Base-by-base conservation (phyloP, 805 yeast genomes). In the Priceomyces castillae region DNA sequence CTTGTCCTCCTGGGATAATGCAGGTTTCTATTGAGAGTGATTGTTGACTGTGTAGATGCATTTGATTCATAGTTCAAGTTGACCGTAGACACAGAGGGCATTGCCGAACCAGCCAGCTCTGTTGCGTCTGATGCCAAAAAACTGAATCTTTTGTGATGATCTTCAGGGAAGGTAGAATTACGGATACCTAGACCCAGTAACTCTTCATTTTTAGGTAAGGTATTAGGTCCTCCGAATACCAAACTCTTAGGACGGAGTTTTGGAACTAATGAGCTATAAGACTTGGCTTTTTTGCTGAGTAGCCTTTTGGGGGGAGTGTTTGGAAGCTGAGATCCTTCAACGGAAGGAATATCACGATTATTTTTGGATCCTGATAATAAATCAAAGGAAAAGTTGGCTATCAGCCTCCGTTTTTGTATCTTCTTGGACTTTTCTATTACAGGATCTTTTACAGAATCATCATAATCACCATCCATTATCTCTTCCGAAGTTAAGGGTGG, bases 401-500 rank as follows among this genome's bases (percentile, higher is more conserved):
- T 12, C 31, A 28, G 31, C 31, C 31, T 28, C 15, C 31, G 5
- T 12, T 12, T 28, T 28, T 28, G 15, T 5, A 28, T 11, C 31
- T 28, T 28, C 10, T 28, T 10, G n/a, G n/a, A n/a, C n/a, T n/a
- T 22, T 9, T 22, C 25, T 6, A 6, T 22, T 22, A 7, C 25
- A 6, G 9, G 9, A 9, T 22, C 9, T 9, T 22, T 6, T 9
- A 9, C 25, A 22, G 9, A 6, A 9, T 9, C 9, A 22, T 22
- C 9, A 9, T 22, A 22, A 22, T 9, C 9, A 9, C 25, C 25
- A 22, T 9, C 25, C 25, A 22, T 22, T 6, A 22, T 22, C 9
- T 22, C 36, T 4, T 11, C 15, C 12, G 36, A 33, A 4, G 42
- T 42, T 28, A 53, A 42, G 7, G 57, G 58, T 12, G 55, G 55